These are phyloP conservation scores for Yarrowia sp. DNA, from an alignment of 805 yeast species.

Conservation along the genomic window DNA sequence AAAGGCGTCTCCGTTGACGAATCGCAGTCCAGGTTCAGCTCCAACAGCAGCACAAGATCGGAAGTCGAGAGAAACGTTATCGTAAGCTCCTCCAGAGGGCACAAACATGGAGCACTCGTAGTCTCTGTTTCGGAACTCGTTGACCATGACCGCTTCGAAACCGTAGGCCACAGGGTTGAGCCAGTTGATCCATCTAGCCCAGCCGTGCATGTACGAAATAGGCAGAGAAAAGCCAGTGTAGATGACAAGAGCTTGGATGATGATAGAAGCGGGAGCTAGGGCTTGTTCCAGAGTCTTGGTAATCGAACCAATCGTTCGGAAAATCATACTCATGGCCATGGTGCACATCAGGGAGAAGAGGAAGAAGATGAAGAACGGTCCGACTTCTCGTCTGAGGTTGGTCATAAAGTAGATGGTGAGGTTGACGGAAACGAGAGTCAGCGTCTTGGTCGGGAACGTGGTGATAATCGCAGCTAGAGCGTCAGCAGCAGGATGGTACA, in stretches of 20 bases:
- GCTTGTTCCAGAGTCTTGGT: conserved; percentile 53
- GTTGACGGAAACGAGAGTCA: conserved; percentile 51
- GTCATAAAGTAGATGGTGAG: conserved; percentile 56
- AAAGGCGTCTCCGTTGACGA: conserved; percentile 62
- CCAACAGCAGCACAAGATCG: conserved; percentile 65
- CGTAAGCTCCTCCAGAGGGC: conserved; percentile 57
- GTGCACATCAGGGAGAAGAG: conserved; percentile 56
- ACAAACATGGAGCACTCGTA: conserved; percentile 53
- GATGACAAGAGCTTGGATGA: conserved; percentile 53
- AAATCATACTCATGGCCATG: conserved; percentile 62
- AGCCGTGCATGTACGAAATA: conserved; percentile 55
- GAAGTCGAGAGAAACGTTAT: conserved; percentile 46
- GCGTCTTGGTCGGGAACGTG: conserved; percentile 61
- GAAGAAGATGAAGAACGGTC: conserved; percentile 60
- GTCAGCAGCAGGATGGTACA: conserved; percentile 69
- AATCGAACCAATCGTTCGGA: conserved; percentile 53
- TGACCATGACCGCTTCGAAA: conserved; percentile 56
- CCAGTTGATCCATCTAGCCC: conserved; percentile 61
- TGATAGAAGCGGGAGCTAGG: conserved; percentile 55
- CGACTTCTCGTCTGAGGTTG: conserved; percentile 59
- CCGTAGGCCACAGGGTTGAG: conserved; percentile 56
- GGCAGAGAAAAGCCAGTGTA: conserved; percentile 60
- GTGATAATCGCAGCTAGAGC: conserved; percentile 66
- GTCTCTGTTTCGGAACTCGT: conserved; percentile 53
- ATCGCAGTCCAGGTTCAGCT: conserved; percentile 58